phyloP scores from a whole-genome alignment of 306 rosid genomes.

The Gynostemma pentaphyllum region DNA sequence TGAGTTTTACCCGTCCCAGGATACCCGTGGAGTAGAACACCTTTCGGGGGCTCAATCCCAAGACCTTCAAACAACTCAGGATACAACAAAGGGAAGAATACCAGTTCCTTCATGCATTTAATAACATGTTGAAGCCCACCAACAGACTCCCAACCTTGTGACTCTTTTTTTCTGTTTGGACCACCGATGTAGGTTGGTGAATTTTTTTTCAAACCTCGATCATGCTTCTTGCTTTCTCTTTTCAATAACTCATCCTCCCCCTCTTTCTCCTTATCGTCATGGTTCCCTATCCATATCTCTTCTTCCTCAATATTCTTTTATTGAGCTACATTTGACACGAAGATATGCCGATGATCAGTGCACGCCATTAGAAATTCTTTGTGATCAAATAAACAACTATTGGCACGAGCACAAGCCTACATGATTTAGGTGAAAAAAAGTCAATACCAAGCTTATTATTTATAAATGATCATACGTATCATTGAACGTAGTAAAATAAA shows the following conservation, averaged over 20 bases:
- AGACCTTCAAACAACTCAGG: constrained; percentile 83
- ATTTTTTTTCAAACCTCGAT: constrained; percentile 71
- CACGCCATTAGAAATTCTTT: constrained; percentile 91
- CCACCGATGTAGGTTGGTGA: constrained; percentile 89
- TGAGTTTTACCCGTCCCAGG: constrained; percentile 93
- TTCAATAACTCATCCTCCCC: constrained; percentile 76
- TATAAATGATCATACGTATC: too few species aligned
- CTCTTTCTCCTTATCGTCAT: constrained; percentile 47
- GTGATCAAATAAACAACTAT: constrained; percentile 84
- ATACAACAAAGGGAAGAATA: constrained; percentile 76
- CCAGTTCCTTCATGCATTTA: constrained; percentile 82
- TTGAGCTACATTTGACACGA: constrained; percentile 55
- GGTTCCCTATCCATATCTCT: constrained; percentile 84
- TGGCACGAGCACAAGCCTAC: constrained; percentile 94
- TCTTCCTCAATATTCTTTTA: constrained; percentile 73
- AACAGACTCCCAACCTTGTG: constrained; percentile 93
- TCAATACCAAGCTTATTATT: not conserved
- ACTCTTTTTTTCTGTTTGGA: constrained; percentile 30
- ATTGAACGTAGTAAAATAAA: not conserved
- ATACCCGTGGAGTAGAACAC: constrained; percentile 83
- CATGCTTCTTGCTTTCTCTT: constrained; percentile 83
- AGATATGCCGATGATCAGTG: constrained; percentile 71
- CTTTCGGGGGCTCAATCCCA: constrained; percentile 84
- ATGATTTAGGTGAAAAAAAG: not conserved
- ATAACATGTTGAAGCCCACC: constrained; percentile 92